Evolutionary conservation across 805 yeast genomes (phyloP).

Genomic region (Lipomyces anomalus): DNA sequence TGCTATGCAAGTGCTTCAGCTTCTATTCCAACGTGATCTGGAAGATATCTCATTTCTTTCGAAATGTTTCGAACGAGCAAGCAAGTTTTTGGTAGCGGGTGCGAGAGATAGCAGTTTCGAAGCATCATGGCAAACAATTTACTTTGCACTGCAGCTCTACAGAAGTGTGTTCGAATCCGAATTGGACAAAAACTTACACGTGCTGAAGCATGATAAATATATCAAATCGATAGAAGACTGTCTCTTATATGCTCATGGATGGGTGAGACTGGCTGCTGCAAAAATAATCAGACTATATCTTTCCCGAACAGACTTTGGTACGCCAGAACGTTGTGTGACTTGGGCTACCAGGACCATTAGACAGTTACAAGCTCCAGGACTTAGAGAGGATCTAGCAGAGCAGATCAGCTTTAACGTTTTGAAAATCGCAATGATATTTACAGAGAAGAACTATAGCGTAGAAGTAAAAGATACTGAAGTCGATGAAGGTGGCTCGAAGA

Average conservation of each 20-base stretch:
- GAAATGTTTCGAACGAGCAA: not conserved
- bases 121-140: not conserved
- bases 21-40: not conserved
- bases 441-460: not conserved
- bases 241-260: not conserved
- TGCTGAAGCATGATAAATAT: not conserved
- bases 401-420: not conserved
- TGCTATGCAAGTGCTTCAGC: not conserved
- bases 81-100: not conserved
- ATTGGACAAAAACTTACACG: not conserved
- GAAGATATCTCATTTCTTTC: not conserved
- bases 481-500: not conserved
- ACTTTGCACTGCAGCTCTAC: not conserved
- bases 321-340: not conserved
- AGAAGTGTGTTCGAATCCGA: not conserved
- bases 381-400: not conserved
- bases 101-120: not conserved
- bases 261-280: not conserved
- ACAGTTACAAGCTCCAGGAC: not conserved
- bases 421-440: not conserved
- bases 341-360: not conserved
- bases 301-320: not conserved
- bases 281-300: not conserved
- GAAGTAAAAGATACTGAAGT: not conserved
- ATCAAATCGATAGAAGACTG: not conserved